These are phyloP conservation scores for Trametes punicea DNA, from an alignment of 768 basidiomycete genomes.

Conservation along the genomic window DNA sequence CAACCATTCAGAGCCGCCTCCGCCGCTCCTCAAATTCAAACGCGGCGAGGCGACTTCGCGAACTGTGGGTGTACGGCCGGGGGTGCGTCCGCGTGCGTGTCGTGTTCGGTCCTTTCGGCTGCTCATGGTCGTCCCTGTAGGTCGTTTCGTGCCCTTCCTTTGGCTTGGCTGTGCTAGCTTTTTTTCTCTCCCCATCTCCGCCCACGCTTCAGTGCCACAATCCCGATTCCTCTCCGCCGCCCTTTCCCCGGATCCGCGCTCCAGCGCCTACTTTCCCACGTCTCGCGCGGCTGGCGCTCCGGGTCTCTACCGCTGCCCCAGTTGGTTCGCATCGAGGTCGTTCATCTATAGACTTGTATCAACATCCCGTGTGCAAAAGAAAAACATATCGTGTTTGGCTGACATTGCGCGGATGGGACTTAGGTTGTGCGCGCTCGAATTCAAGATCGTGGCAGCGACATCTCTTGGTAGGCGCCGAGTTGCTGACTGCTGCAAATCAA, in stretches of 20 bases:
- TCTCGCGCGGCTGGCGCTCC: background rate
- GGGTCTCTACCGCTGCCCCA: too few species aligned
- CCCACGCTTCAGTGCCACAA: background rate
- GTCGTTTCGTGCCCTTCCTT: background rate
- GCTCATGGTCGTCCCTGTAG: background rate
- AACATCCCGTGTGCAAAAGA: slow-evolving; percentile 9
- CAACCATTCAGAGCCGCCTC: background rate
- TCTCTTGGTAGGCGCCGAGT: too few species aligned
- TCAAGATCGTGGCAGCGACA: too few species aligned
- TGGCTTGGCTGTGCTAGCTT: background rate
- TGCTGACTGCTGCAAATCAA: too few species aligned
- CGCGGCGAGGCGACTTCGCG: background rate
- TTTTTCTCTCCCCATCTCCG: background rate
- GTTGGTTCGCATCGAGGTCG: background rate
- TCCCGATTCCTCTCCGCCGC: background rate
- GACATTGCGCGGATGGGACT: too few species aligned
- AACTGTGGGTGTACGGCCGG: slow-evolving; percentile 6
- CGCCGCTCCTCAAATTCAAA: background rate
- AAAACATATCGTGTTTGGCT: background rate
- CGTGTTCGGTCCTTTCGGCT: too few species aligned
- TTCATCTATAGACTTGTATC: slow-evolving; percentile 21
- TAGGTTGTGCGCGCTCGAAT: too few species aligned
- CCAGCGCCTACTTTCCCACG: background rate
- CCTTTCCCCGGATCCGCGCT: background rate
- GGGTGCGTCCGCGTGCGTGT: background rate